Base-by-base conservation (phyloP, 2,329 filamentous ascomycete species). In the Passalora sequoiae region DNA sequence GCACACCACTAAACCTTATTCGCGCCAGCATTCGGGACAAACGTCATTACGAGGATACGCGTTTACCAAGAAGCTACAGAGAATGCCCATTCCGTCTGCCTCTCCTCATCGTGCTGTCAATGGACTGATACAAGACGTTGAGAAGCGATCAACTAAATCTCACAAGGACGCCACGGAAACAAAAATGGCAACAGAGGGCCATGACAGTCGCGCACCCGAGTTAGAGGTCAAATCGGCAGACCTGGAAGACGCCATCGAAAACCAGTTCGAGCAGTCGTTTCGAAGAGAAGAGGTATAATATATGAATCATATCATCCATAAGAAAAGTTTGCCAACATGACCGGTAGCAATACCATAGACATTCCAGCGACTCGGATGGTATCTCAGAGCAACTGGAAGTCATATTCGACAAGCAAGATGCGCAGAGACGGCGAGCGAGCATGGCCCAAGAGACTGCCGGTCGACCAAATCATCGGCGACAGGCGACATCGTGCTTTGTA, bases 401-500 rank as follows among this genome's bases (percentile, higher is more conserved):
- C 35, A 67, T 77, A 38, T 78, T 81, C 58, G 72, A 74, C 55
- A 66, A 68, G 33, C 70, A 74, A 43, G 68, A 60, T 46, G 66
- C 62, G 36, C 73, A 75, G 49, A 74, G 78, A 43, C 75, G 79
- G 54, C 78, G 78, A 64, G 79, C 79, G 15, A 82, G 79, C 3
- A 66, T 82, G 36, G 39, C 45, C 15, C 60, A 64, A 36, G 66
- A 71, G 21, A 8, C 39, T 1, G 21, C 9, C 21, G 62, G 69
- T 46, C 57, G 70, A 24, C 60, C 62, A 21, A 63, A 64, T 17
- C 60, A 67, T 10, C 47, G 65, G 16, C 55, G 46, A 50, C 53
- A 65, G 51, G 60, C 62, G 22, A 81, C 78, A 2, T 71, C 75
- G 45, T 83, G 80, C 57, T 78, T 81, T 48, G 77, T 83, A 3